These are phyloP conservation scores for Mucor lusitanicus DNA, from an alignment of 371 early-diverging fungal genomes.

Conservation along the genomic window DNA sequence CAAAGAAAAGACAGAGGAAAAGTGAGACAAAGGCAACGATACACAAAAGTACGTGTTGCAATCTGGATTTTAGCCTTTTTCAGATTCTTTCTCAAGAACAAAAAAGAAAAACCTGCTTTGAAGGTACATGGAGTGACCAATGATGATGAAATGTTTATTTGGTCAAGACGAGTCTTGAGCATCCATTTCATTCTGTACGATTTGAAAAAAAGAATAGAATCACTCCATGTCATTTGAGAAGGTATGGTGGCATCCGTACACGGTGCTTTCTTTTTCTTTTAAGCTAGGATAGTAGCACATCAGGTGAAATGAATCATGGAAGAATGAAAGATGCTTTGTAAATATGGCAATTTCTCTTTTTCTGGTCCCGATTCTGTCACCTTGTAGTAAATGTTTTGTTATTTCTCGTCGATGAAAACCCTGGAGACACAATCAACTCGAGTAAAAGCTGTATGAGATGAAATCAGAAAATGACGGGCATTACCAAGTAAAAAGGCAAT, in stretches of 20 bases:
- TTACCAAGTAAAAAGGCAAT: slow-evolving; percentile 1
- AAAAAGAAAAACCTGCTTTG: background rate
- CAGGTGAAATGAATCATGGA: background rate
- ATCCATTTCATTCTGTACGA: background rate
- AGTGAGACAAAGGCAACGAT: no score
- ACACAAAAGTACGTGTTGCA: no score
- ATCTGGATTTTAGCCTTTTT: no score
- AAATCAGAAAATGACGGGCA: background rate
- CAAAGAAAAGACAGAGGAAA: no score
- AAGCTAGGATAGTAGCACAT: no score
- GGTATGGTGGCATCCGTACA: no score
- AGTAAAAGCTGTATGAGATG: background rate
- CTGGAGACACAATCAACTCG: background rate
- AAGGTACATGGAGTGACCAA: background rate
- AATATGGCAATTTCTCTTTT: background rate
- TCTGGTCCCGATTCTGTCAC: background rate
- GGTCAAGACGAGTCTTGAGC: background rate
- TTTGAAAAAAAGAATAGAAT: background rate
- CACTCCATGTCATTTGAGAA: no score
- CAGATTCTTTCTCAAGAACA: background rate
- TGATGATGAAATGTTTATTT: background rate
- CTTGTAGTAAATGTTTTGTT: background rate
- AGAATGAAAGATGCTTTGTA: background rate
- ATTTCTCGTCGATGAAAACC: background rate
- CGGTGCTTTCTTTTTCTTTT: no score